Evolutionary conservation across 345 rosid genomes (phyloP).

Genomic region (Bruguiera gymnorhiza): DNA sequence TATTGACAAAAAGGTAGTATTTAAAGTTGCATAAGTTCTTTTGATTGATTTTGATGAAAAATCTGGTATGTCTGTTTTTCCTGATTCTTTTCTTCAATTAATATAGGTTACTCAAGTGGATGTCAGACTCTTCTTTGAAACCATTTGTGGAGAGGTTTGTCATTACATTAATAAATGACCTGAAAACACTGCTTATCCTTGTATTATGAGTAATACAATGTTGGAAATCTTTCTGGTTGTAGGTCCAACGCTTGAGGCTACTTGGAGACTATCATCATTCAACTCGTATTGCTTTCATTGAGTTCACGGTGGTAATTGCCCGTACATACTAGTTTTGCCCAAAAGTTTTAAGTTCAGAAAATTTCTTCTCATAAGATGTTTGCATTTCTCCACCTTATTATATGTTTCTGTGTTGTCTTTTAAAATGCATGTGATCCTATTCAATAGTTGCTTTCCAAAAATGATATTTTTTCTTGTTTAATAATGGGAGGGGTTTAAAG

Average conservation of each 20-base stretch:
- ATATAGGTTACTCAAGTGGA: slow-evolving; percentile 74
- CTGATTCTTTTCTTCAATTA: background rate
- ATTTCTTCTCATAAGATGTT: background rate
- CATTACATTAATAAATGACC: background rate
- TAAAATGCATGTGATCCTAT: no score
- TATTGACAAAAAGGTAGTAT: slow-evolving; percentile 72
- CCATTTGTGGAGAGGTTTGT: slow-evolving; percentile 82
- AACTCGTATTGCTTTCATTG: slow-evolving; percentile 84
- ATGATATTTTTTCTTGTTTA: no score
- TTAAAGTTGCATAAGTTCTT: background rate
- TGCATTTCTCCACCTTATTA: no score
- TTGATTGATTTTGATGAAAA: background rate
- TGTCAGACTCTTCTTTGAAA: slow-evolving; percentile 74
- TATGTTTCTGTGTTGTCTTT: no score
- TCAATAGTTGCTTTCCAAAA: no score
- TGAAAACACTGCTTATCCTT: slow-evolving; percentile 2
- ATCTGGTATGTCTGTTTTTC: background rate
- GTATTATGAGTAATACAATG: background rate
- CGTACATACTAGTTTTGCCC: background rate
- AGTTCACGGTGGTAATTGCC: slow-evolving; percentile 68
- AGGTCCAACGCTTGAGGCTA: slow-evolving; percentile 89
- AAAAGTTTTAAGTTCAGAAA: no score
- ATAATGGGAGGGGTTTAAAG: no score
- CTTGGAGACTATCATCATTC: slow-evolving; percentile 83
- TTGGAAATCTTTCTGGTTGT: background rate